Conservation (phyloP, 2,329 filamentous ascomycete species). For the Beauveria sp. region DNA sequence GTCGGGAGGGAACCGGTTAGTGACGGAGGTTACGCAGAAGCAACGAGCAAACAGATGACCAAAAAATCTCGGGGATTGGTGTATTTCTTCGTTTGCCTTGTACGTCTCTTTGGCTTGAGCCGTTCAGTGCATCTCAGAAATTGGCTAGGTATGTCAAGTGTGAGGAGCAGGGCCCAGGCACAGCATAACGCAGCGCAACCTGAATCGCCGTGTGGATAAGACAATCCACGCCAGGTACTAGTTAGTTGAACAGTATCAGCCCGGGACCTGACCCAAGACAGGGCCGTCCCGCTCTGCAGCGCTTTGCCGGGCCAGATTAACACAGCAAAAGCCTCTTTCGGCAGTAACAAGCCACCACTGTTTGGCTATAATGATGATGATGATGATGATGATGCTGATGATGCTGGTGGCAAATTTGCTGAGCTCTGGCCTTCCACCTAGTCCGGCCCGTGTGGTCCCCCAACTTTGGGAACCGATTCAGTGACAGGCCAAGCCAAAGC, state of each 20-base stretch:
- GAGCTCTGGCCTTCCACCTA: background rate
- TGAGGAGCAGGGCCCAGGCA: background rate
- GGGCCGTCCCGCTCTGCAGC: conserved; percentile 8
- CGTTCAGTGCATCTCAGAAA: background rate
- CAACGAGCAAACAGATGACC: background rate
- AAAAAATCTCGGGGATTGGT: background rate
- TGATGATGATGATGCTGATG: no score
- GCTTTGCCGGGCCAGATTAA: background rate
- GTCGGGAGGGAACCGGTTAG: background rate
- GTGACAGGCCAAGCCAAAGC: background rate
- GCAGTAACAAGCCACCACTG: background rate
- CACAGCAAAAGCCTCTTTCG: background rate
- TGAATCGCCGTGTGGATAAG: conserved; percentile 7
- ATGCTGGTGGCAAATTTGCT: background rate
- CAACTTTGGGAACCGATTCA: background rate
- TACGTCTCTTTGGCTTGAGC: background rate
- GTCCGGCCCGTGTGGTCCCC: background rate
- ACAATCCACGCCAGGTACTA: background rate
- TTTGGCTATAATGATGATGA: background rate
- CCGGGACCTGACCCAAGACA: background rate
- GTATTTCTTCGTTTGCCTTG: background rate
- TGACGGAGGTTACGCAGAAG: background rate
- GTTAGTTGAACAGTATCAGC: background rate
- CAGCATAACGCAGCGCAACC: background rate
- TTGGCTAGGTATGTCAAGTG: background rate